These are phyloP conservation scores for Datura wrightii DNA, from an alignment of 257 asterid genomes.

Conservation along the genomic window DNA sequence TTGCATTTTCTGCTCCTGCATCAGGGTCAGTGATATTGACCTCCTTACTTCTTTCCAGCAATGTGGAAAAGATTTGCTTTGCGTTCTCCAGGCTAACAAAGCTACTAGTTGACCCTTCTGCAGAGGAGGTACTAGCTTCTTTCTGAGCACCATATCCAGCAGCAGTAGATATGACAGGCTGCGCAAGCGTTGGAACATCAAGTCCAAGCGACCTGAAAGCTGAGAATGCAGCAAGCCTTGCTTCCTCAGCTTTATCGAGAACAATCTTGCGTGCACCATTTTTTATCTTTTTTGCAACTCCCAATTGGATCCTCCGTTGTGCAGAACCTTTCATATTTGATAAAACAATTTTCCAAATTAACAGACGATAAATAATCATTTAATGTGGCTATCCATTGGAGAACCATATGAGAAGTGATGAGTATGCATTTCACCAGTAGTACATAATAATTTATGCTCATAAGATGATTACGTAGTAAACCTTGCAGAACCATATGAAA, in stretches of 20 bases:
- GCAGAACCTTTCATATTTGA: conserved; percentile 55
- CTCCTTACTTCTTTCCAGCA: conserved; percentile 40
- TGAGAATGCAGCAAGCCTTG: conserved; percentile 90
- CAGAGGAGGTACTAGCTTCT: conserved; percentile 61
- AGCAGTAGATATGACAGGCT: conserved; percentile 53
- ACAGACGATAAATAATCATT: neutral
- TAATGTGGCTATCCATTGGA: neutral
- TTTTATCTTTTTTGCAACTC: conserved; percentile 92
- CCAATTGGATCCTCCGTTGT: conserved; percentile 74
- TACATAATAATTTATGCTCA: neutral
- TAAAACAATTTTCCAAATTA: conserved; percentile 27
- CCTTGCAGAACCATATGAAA: conserved; percentile 13
- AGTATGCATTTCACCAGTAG: conserved; percentile 3
- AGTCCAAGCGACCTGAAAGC: conserved; percentile 94
- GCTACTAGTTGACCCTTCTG: conserved; percentile 74
- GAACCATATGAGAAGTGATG: too few relatives aligned
- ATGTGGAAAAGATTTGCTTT: conserved; percentile 38
- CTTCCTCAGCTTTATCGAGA: conserved; percentile 98
- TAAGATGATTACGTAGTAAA: neutral
- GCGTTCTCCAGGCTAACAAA: conserved; percentile 47
- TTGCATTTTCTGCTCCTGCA: conserved; percentile 45
- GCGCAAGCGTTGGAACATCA: conserved; percentile 66
- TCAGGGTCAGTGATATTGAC: conserved; percentile 36
- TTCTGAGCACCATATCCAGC: conserved; percentile 50
- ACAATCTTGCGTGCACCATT: conserved; percentile 93